Evolutionary conservation across 1,284 basidiomycete species (phyloP).

Genomic region (Cerrena zonata): DNA sequence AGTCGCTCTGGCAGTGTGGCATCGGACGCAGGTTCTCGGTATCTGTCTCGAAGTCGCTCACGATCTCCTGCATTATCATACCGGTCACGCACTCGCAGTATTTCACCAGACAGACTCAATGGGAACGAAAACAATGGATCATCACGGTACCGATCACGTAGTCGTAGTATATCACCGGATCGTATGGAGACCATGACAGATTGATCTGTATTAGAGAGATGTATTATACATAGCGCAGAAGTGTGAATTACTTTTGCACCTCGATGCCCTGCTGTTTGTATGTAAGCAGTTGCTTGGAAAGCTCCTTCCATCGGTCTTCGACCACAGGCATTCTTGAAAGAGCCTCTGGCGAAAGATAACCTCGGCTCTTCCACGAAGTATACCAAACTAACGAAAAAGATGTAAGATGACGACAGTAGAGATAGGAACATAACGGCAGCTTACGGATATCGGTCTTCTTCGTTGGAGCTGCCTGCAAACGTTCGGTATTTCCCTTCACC

Average conservation of each 20-base stretch:
- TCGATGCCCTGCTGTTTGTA: conserved; percentile 58
- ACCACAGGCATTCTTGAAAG: conserved; percentile 55
- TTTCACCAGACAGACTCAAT: conserved; percentile 55
- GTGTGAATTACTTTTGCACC: conserved; percentile 32
- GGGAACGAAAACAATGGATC: conserved; percentile 12
- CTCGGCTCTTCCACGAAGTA: conserved; percentile 65
- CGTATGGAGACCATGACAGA: conserved; percentile 16
- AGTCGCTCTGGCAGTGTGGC: conserved; percentile 27
- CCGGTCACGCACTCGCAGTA: conserved; percentile 53
- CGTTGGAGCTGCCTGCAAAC: conserved; percentile 73
- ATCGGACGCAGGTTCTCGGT: conserved; percentile 48
- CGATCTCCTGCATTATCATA: conserved; percentile 43
- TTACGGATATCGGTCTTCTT: conserved; percentile 78
- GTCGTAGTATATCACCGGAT: conserved; percentile 23
- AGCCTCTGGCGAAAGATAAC: conserved; percentile 61
- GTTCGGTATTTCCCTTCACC: conserved; percentile 65
- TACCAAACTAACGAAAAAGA: conserved; percentile 62
- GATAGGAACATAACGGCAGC: conserved; percentile 27
- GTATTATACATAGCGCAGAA: conserved; percentile 1
- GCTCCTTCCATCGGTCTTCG: conserved; percentile 60
- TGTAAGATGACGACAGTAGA: neutral
- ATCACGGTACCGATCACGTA: conserved; percentile 20
- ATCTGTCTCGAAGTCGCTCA: conserved; percentile 59
- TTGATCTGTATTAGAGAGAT: neutral
- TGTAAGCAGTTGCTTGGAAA: conserved; percentile 54